Evolutionary conservation across 352 stramenopile species (phyloP), one percentile per base, ranked within the genome.

Genomic region (Pythium scleroteichum): DNA sequence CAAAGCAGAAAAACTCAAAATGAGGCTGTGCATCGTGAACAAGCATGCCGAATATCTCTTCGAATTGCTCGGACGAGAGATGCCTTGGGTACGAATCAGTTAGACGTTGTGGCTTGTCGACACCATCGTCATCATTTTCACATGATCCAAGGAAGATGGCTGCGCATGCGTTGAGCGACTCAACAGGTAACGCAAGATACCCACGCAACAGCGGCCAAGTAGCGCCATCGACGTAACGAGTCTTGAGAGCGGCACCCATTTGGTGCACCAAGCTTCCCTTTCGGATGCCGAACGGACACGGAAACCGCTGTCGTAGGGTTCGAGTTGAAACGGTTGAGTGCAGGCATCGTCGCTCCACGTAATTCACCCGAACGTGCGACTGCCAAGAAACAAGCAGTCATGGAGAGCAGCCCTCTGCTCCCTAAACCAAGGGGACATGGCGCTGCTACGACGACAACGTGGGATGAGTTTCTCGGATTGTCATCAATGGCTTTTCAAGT

Each of bases 31-130:
- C 65, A 46, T 93, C 81, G 0, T 73, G 59, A 42, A 93, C 66
- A 3, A 93, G 72, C 75, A 91, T 79, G 13, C 81, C 83, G 44
- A 91, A 91, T 2, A 93, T 64, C 38, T 93, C 83, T 41, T 91
- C 79, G 61, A 93, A 93, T 29, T 87, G 72, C 13, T 49, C 13
- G 7, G 72, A 62, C 19, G 70, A 63, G 29, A 93, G 59, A 48
- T 77, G 71, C 9, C 79, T 77, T 7, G 78, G 68, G 59, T 88
- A 88, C 16, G 5, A 5, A 35, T 35, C 29, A 35, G 5, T 10
- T 35, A 35, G 5, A 10, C 29, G 29, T 10, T 10, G 29, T 35
- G 29, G 5, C 5, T 47, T 57, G 7, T 64, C 49, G 10, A 72
- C 62, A 2, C 66, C 69, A 40, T 79, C 67, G 60, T 79, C 69